Percentiles rank a stretch among this genome's conserved stretches.
These are phyloP conservation scores for Ganoderma lingzhi DNA, from an alignment of 1,284 basidiomycete species.

Conservation along the genomic window DNA sequence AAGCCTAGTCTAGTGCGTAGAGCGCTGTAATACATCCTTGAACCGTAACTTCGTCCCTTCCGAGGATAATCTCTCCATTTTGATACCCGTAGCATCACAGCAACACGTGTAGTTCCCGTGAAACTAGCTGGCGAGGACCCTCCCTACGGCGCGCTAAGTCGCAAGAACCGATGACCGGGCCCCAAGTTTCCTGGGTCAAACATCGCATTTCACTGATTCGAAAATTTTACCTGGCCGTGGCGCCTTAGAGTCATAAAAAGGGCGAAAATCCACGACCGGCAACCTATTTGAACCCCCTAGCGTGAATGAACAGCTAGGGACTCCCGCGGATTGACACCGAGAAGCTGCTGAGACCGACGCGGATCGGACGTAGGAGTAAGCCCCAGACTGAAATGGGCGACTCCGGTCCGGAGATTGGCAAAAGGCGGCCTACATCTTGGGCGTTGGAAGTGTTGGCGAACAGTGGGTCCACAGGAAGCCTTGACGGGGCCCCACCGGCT, in stretches of 20 bases:
- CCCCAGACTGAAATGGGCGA: background rate
- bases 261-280: background rate
- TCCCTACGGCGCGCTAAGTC: background rate
- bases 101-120: constrained; percentile 3
- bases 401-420: constrained; percentile 11
- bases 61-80: background rate
- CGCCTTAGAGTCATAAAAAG: background rate
- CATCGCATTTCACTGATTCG: background rate
- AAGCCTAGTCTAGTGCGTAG: constrained; percentile 13
- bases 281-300: constrained; percentile 5
- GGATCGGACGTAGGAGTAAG: constrained; percentile 9
- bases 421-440: constrained; percentile 4
- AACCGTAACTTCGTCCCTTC: background rate
- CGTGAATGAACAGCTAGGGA: background rate
- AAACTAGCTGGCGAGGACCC: background rate
- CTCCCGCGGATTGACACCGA: constrained; percentile 5
- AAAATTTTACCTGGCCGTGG: background rate
- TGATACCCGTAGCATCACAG: constrained; percentile 3
- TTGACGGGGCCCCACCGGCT: background rate
- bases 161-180: background rate
- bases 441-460: background rate
- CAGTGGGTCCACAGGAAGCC: constrained; percentile 3
- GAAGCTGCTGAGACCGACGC: background rate
- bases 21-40: constrained; percentile 4
- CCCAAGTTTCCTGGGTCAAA: background rate